phyloP scores from a whole-genome alignment of 805 yeast genomes.

The Diddensiella santjacobensis region DNA sequence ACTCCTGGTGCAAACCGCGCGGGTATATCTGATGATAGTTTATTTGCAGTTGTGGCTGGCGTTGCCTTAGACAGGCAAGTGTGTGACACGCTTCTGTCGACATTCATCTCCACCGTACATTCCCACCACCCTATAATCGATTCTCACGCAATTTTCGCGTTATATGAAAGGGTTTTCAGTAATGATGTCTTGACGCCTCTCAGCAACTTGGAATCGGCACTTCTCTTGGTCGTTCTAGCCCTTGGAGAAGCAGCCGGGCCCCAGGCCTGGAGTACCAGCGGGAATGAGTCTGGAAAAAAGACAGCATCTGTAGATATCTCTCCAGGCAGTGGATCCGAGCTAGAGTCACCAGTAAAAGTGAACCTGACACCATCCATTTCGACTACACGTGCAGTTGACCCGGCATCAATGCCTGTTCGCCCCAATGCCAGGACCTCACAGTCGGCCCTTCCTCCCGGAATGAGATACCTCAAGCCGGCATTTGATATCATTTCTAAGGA shows the following conservation, averaged over 20 bases:
- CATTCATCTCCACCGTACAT: slow-evolving; percentile 8
- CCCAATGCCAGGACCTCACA: neutral
- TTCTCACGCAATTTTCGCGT: neutral
- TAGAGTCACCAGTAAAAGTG: neutral
- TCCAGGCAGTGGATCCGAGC: neutral
- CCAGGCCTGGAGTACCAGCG: neutral
- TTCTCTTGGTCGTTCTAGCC: slow-evolving; percentile 9
- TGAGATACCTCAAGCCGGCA: slow-evolving; percentile 5
- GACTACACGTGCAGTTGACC: too few species aligned
- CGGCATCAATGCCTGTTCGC: neutral
- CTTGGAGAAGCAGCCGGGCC: slow-evolving; percentile 9
- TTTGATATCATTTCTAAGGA: slow-evolving; percentile 3
- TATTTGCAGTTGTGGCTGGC: neutral
- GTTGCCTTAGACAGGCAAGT: slow-evolving; percentile 1
- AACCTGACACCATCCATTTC: neutral
- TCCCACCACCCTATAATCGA: slow-evolving; percentile 8
- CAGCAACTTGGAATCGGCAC: slow-evolving; percentile 8
- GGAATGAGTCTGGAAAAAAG: neutral
- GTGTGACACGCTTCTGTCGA: slow-evolving; percentile 1
- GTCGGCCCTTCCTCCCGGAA: slow-evolving; percentile 3
- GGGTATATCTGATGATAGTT: neutral
- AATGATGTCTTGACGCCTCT: neutral
- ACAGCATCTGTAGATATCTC: neutral
- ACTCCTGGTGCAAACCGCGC: neutral
- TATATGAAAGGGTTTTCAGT: slow-evolving; percentile 1